Evolutionary conservation across 2,329 filamentous ascomycete genomes (phyloP).

Genomic region (Nigrospora sphaerica): DNA sequence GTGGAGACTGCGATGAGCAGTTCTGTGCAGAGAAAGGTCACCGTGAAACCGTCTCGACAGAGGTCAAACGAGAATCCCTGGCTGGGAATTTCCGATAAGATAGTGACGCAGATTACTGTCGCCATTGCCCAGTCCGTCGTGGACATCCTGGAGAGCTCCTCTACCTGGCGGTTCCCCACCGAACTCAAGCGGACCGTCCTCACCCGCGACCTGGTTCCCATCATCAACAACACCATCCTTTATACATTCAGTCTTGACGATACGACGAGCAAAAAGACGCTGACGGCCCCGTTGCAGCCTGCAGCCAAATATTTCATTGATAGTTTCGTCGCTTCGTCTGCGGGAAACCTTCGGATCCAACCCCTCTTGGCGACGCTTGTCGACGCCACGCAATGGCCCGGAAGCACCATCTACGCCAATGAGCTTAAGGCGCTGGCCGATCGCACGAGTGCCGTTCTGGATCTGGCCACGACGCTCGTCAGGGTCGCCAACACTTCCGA

Average conservation of each 20-base stretch:
- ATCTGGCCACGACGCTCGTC: slow-evolving; percentile 63
- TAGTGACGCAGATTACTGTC: slow-evolving; percentile 63
- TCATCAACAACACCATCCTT: slow-evolving; percentile 64
- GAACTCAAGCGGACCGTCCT: slow-evolving; percentile 63
- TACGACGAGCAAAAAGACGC: slow-evolving; percentile 32
- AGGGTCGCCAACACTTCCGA: slow-evolving; percentile 60
- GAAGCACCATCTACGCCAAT: slow-evolving; percentile 55
- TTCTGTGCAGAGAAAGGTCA: slow-evolving; percentile 57
- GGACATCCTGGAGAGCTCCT: slow-evolving; percentile 79
- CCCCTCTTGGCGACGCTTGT: slow-evolving; percentile 68
- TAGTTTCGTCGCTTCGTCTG: slow-evolving; percentile 65
- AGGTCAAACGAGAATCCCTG: slow-evolving; percentile 46
- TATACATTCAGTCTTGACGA: slow-evolving; percentile 72
- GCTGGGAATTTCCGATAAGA: slow-evolving; percentile 70
- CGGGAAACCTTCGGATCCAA: slow-evolving; percentile 66
- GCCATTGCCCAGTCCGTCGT: slow-evolving; percentile 70
- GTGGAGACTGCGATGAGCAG: slow-evolving; percentile 69
- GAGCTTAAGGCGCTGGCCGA: slow-evolving; percentile 46
- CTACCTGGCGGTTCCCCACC: slow-evolving; percentile 75
- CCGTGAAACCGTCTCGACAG: slow-evolving; percentile 41
- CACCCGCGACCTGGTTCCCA: slow-evolving; percentile 57
- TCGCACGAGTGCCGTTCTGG: slow-evolving; percentile 59
- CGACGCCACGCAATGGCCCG: slow-evolving; percentile 49
- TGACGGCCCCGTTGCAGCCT: slow-evolving; percentile 58
- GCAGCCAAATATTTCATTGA: slow-evolving; percentile 72